Evolutionary conservation across 1,284 basidiomycete genomes (phyloP), one percentile per base, ranked within the genome.

Genomic region (Apiotrichum mycotoxinovorans): DNA sequence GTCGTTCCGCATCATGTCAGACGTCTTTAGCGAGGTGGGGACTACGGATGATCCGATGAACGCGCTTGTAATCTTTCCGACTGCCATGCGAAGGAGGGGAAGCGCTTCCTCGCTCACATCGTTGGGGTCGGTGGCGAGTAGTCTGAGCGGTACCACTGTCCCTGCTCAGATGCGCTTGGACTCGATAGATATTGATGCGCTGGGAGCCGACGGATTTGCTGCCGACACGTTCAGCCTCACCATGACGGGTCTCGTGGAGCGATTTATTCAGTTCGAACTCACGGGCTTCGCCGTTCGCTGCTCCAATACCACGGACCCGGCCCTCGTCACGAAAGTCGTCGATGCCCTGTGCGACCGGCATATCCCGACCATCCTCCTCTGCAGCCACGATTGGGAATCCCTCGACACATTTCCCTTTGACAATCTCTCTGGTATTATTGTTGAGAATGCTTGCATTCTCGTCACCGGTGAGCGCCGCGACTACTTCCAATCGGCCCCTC

Each of bases 401-500:
- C 43, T 53, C n/a, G 30, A 34, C 33, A 45, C 54, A 15, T 54
- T 65, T n/a, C n/a, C n/a, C n/a, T n/a, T n/a, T n/a, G n/a, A n/a
- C 26, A 27, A 47, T 37, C 37, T 58, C 14, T 4, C 43, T 1
- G 57, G 57, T 10, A 30, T 58, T n/a, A 58, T 58, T 30, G 46
- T 58, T n/a, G 44, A 54, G n/a, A 54, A 51, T 18, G 57, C 52
- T 10, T 50, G 43, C 37, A 58, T 58, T 15, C 46, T 58, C 15
- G 30, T 37, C 8, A 43, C 43, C 5, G 57, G 57, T 27, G 48
- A 58, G 34, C 35, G 40, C 3, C 52, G 57, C 12, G 53, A 51
- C 41, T 58, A 54, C 49, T 58, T 58, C 37, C 57, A 58, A 44
- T 25, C 45, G 20, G 35, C 25, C 2, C 49, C 22, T 1, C 43